Evolutionary conservation across 2,329 filamentous ascomycete species (phyloP).

Genomic region (Aspergillus sp.): DNA sequence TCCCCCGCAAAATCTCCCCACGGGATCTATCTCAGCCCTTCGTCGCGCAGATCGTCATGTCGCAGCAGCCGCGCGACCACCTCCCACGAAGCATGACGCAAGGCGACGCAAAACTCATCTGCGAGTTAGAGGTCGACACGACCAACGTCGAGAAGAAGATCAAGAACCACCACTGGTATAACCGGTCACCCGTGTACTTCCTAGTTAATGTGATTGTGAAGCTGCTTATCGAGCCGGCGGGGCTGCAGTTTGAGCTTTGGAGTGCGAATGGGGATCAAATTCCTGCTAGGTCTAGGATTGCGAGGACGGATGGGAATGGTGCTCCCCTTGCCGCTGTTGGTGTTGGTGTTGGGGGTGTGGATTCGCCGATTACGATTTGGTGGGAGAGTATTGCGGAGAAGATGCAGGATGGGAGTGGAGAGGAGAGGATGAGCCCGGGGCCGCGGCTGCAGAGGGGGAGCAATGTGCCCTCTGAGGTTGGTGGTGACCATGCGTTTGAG

Average conservation of each 20-base stretch:
- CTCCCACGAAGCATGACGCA: conserved; percentile 7
- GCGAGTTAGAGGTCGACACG: conserved; percentile 10
- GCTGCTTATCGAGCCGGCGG: conserved; percentile 3
- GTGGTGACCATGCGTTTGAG: no score
- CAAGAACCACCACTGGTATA: conserved; percentile 11
- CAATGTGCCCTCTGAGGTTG: no score
- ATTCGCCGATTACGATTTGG: not conserved
- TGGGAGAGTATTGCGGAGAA: conserved; percentile 8
- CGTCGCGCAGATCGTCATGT: conserved; percentile 10
- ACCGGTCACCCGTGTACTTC: conserved; percentile 9
- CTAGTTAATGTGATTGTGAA: conserved; percentile 2
- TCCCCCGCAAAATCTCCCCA: conserved; percentile 24
- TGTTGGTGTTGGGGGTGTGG: no score
- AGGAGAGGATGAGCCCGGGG: no score
- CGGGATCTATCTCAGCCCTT: not conserved
- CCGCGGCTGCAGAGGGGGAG: not conserved
- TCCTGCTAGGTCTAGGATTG: not conserved
- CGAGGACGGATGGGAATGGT: not conserved
- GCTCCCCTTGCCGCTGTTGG: no score
- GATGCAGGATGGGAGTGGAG: conserved; percentile 2
- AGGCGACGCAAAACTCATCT: conserved; percentile 7
- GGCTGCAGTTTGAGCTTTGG: conserved; percentile 7
- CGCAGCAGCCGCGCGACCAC: not conserved
- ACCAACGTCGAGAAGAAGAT: conserved; percentile 4
- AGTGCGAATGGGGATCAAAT: not conserved